phyloP scores from a whole-genome alignment of 2,329 filamentous ascomycete species.

The Myriosclerotinia curreyana region DNA sequence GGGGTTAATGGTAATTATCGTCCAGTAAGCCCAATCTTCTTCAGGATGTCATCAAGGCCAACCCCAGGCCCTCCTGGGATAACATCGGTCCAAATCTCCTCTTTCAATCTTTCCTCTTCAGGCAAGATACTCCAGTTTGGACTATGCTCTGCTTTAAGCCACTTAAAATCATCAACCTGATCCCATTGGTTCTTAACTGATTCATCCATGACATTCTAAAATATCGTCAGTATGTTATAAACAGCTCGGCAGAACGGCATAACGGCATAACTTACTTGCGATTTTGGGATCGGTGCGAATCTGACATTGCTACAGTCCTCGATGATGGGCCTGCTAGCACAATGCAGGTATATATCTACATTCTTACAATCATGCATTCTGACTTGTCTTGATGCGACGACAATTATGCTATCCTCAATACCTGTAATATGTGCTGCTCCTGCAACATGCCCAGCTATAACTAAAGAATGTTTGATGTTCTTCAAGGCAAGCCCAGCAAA shows the following conservation, averaged over 20 bases:
- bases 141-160: slow-evolving; percentile 81
- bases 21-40: slow-evolving; percentile 44
- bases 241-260: not conserved
- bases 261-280: slow-evolving; percentile 66
- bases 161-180: slow-evolving; percentile 95
- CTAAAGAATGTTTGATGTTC: slow-evolving; percentile 64
- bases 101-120: slow-evolving; percentile 55
- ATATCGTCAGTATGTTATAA: slow-evolving; percentile 20
- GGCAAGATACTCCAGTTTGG: slow-evolving; percentile 81
- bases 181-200: slow-evolving; percentile 69
- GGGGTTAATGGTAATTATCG: slow-evolving; percentile 10
- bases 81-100: slow-evolving; percentile 65
- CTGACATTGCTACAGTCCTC: slow-evolving; percentile 78
- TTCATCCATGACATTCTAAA: slow-evolving; percentile 34
- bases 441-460: slow-evolving; percentile 74
- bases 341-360: slow-evolving; percentile 80
- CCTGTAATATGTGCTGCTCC: slow-evolving; percentile 83
- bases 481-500: slow-evolving; percentile 72
- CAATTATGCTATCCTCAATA: slow-evolving; percentile 67
- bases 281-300: slow-evolving; percentile 71
- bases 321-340: slow-evolving; percentile 83
- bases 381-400: slow-evolving; percentile 82
- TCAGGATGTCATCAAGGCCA: slow-evolving; percentile 64
- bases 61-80: slow-evolving; percentile 62
- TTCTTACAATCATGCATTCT: slow-evolving; percentile 84